A percentile compares a stretch with the other conserved stretches of the same genome.
phyloP scores from a whole-genome alignment of 108 stramenopile genomes.

The Nannochloropsis salina region DNA sequence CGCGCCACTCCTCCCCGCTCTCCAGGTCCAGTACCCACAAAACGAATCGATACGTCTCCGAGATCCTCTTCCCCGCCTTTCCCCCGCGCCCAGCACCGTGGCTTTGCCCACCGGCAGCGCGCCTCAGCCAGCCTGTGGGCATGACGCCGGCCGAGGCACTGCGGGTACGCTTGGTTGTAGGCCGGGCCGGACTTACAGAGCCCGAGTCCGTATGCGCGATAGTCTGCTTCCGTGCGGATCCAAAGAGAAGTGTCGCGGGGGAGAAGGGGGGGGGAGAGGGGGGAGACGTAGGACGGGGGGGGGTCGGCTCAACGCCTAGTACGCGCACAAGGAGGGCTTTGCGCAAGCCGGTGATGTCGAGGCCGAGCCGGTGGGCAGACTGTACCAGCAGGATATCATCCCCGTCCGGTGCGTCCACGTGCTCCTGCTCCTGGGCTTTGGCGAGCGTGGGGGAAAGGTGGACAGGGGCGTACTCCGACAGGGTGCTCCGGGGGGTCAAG shows the following conservation, averaged over 20 bases:
- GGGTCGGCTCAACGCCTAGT: not conserved
- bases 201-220: not conserved
- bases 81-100: not conserved
- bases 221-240: not conserved
- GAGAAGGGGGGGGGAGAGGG: not conserved
- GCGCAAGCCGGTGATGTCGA: not conserved
- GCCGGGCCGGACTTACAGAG: not conserved
- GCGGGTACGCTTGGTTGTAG: not conserved
- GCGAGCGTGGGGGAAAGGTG: not conserved
- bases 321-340: not conserved
- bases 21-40: not conserved
- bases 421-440: not conserved
- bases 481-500: not conserved
- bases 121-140: not conserved
- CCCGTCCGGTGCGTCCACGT: not conserved
- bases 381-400: not conserved
- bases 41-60: not conserved
- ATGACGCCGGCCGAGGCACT: not conserved
- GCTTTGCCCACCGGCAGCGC: not conserved
- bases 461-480: not conserved
- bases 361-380: not conserved
- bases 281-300: not conserved
- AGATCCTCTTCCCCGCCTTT: not conserved
- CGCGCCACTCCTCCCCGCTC: constrained; percentile 2
- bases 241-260: not conserved